A percentile compares a stretch with the other conserved stretches of the same genome.
These are phyloP conservation scores for Nannochloropsis gaditana DNA, from an alignment of 108 stramenopile species.

Conservation along the genomic window DNA sequence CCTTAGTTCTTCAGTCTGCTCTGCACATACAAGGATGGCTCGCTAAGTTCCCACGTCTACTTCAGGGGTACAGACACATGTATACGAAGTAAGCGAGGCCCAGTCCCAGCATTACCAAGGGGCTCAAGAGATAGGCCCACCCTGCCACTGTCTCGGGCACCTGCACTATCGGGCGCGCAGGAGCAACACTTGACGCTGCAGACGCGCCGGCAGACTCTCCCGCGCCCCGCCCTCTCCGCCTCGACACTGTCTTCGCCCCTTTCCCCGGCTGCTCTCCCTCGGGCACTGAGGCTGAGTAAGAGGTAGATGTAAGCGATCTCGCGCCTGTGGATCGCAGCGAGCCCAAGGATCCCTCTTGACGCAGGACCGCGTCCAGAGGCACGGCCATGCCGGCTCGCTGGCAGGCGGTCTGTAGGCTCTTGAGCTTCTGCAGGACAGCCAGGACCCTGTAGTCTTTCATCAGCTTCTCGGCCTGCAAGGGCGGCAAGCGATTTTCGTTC, in stretches of 20 bases:
- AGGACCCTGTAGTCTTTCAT: not conserved
- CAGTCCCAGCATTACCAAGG: not conserved
- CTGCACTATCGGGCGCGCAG: not conserved
- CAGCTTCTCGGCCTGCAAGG: conserved; percentile 21
- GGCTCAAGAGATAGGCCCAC: not conserved
- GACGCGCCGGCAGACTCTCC: not conserved
- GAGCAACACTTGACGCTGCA: not conserved
- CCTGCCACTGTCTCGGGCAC: not conserved
- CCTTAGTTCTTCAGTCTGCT: too few relatives aligned
- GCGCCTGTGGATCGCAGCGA: not conserved
- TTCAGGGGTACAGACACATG: too few relatives aligned
- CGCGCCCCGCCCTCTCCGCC: too few relatives aligned
- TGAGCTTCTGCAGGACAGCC: not conserved
- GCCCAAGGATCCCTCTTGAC: not conserved
- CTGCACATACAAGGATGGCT: too few relatives aligned
- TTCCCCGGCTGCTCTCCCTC: too few relatives aligned
- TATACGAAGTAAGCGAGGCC: not conserved
- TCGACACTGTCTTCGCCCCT: too few relatives aligned
- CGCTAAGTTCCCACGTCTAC: too few relatives aligned
- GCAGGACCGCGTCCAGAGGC: conserved; percentile 14
- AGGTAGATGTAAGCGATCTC: too few relatives aligned
- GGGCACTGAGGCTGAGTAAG: too few relatives aligned
- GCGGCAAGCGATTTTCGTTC: not conserved
- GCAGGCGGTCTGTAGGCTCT: conserved; percentile 5
- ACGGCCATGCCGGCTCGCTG: not conserved